Evolutionary conservation across 768 basidiomycete species (phyloP), one percentile per base, ranked within the genome.

Genomic region (Obba rivulosa): DNA sequence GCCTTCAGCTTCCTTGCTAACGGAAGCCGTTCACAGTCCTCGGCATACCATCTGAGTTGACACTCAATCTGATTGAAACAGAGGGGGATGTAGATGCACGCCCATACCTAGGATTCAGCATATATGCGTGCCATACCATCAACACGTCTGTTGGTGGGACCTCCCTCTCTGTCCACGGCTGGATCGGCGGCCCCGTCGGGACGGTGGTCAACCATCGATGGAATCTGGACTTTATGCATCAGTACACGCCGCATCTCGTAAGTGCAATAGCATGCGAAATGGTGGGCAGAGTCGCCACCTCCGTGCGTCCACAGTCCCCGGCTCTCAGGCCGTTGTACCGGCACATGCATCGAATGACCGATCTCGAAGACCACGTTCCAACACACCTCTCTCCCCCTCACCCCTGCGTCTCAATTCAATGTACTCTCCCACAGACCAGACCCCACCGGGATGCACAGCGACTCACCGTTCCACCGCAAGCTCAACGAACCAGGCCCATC

Each of bases 71-170:
- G n/a, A n/a, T n/a, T n/a, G n/a, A n/a, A n/a, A n/a, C n/a, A n/a
- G n/a, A n/a, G n/a, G n/a, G n/a, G n/a, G n/a, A n/a, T n/a, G n/a
- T 10, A 22, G 22, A 24, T 18, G 49, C 34, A 25, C 9, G 8
- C 16, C 24, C 58, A 55, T 56, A 71, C 71, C 62, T 57, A 10
- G 70, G 70, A 40, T 57, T 68, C 18, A 72, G 66, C 41, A 68
- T 17, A 55, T 73, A 72, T 1, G 69, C 71, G 17, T 72, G 70
- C 66, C 72, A 70, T 17, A 72, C 66, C 69, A 72, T 69, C 61
- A 66, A 65, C 20, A 72, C 70, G 35, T 72, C 72, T 24, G 68
- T 23, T 11, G 70, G 70, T 0, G 70, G 70, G 14, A 67, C 38
- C 10, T 66, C 54, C 3, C 43, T 48, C 20, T 46, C 51, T 54